Base-by-base conservation (phyloP, 2,329 filamentous ascomycete species). In the Pseudopyricularia cyperi region DNA sequence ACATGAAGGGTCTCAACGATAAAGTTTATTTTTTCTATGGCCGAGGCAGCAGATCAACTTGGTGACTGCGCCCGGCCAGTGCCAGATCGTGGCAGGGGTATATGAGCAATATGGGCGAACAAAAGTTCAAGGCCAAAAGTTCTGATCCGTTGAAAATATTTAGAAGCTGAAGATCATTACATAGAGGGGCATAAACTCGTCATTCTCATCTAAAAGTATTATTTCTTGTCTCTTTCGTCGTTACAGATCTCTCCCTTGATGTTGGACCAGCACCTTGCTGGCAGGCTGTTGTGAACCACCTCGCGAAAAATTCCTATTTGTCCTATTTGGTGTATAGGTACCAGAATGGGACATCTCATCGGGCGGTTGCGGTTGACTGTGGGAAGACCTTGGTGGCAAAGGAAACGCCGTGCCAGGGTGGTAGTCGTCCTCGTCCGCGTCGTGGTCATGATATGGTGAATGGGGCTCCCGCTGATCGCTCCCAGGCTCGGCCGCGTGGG, bases 401-500 rank as follows among this genome's bases (percentile, higher is more conserved):
- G 39, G 39, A 26, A 44, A 44, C 2, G 22, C 39, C 39, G 39
- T 9, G 7, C 22, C 17, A 22, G 39, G 14, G 24, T 44, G 19
- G 48, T 47, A 12, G 32, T 14, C 9, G 2, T 17, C 35, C 19
- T 52, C 48, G 32, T 54, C 54, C 52, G 52, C n/a, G 26, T 32
- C n/a, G 30, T 56, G 50, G 26, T 48, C 28, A 24, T 33, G 51
- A 48, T 22, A 46, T 7, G 37, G 49, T 26, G 33, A 19, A 34
- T 17, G 22, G 28, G 37, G 46, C 15, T 39, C 52, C 8, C 37
- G 61, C 48, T 60, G 60, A 7, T 24, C 61, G 53, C 52, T 52
- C 39, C 46, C 55, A 17, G 62, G 59, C 52, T 63, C 61, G 19
- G 60, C 60, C 2, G 68, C 68, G 52, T 71, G 61, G 7, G 61